These are phyloP conservation scores for Schwanniomyces polymorphus DNA, from an alignment of 805 yeast genomes.

Conservation along the genomic window DNA sequence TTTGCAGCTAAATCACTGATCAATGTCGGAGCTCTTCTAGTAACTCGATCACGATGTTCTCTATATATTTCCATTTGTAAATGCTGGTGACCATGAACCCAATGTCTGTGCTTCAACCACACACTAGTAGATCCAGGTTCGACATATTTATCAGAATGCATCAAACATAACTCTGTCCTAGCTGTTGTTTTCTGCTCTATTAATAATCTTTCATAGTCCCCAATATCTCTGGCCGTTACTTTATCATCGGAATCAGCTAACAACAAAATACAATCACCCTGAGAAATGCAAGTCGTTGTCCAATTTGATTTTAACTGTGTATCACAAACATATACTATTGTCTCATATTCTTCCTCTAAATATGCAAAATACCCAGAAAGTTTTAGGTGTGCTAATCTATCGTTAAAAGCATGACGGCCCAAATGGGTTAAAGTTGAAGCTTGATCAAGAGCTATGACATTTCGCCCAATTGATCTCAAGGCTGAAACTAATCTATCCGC, in stretches of 20 bases:
- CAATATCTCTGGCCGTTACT: conserved; percentile 58
- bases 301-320: conserved; percentile 79
- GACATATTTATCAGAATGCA: conserved; percentile 83
- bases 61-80: conserved; percentile 60
- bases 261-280: conserved; percentile 90
- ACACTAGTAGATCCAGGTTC: conserved; percentile 79
- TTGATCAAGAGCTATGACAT: conserved; percentile 80
- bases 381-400: conserved; percentile 71
- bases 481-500: conserved; percentile 74
- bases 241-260: conserved; percentile 80
- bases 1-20: conserved; percentile 37
- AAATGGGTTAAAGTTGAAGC: conserved; percentile 75
- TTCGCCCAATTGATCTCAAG: conserved; percentile 66
- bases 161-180: conserved; percentile 77
- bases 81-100: conserved; percentile 95
- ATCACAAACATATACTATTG: conserved; percentile 88
- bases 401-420: conserved; percentile 93
- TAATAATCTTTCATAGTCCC: conserved; percentile 81
- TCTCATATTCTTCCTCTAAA: conserved; percentile 83
- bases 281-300: conserved; percentile 91
- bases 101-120: conserved; percentile 82
- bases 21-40: conserved; percentile 20
- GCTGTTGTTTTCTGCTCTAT: conserved; percentile 80
- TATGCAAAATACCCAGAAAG: conserved; percentile 89
- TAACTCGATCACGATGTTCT: conserved; percentile 14